phyloP scores from a whole-genome alignment of 1,139 yeast genomes.

The Debaryomyces nepalensis region DNA sequence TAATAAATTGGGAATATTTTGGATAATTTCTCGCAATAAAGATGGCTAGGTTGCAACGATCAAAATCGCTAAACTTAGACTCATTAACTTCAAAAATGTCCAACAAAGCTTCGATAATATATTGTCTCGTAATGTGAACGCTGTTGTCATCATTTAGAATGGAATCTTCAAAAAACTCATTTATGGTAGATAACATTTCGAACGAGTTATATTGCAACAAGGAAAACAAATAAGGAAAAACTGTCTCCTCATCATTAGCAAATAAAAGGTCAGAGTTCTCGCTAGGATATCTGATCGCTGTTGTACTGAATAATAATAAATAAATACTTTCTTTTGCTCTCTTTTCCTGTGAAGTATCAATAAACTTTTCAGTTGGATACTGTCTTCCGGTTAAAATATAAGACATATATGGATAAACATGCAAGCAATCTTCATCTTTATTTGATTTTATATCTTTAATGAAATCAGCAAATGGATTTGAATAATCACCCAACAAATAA shows the following conservation, averaged over 20 bases:
- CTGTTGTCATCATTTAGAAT: constrained; percentile 58
- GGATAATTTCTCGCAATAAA: constrained; percentile 79
- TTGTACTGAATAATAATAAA: constrained; percentile 51
- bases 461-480: constrained; percentile 67
- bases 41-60: constrained; percentile 55
- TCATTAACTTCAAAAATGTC: constrained; percentile 49
- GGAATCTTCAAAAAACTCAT: constrained; percentile 80
- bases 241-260: constrained; percentile 33
- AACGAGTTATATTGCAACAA: constrained; percentile 57
- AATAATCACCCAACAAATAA: constrained; percentile 63
- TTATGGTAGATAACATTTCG: constrained; percentile 64
- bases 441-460: constrained; percentile 38
- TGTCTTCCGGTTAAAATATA: constrained; percentile 76
- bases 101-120: constrained; percentile 66
- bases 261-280: constrained; percentile 18
- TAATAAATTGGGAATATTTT: constrained; percentile 76
- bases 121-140: constrained; percentile 57
- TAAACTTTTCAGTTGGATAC: constrained; percentile 68
- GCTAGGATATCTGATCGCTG: constrained; percentile 10
- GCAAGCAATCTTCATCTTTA: constrained; percentile 26
- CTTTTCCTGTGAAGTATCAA: constrained; percentile 31
- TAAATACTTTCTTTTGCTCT: constrained; percentile 55
- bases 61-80: constrained; percentile 34
- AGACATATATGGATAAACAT: constrained; percentile 65
- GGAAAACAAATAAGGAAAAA: constrained; percentile 62